Percentiles rank a stretch among this genome's conserved stretches.
Evolutionary conservation across 768 basidiomycete genomes (phyloP).

Genomic region (Clitopilus hobsonii): DNA sequence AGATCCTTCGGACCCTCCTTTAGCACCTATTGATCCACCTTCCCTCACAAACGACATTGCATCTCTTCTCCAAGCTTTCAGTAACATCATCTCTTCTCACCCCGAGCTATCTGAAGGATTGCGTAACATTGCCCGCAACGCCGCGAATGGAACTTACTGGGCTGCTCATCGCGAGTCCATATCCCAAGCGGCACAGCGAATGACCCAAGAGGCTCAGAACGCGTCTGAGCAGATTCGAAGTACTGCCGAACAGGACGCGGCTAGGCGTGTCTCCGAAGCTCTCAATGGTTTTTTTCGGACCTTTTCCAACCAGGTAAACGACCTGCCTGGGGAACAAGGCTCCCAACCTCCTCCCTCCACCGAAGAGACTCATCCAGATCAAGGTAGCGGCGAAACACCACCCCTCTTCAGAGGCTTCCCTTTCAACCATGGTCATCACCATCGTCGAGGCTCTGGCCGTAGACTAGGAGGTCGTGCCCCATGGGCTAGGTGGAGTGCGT

Average conservation of each 20-base stretch:
- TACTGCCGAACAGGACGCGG: conserved; percentile 60
- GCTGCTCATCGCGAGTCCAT: conserved; percentile 53
- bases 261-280: conserved; percentile 56
- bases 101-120: conserved; percentile 70
- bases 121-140: conserved; percentile 58
- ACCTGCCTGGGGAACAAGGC: not conserved
- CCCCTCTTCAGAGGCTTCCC: not conserved
- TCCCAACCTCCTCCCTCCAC: conserved; percentile 1
- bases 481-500: conserved; percentile 5
- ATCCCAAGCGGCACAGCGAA: conserved; percentile 50
- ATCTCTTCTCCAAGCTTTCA: conserved; percentile 50
- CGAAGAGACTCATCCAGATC: not conserved
- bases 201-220: conserved; percentile 41
- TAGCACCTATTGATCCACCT: conserved; percentile 40
- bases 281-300: conserved; percentile 54
- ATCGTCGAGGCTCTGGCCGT: not conserved
- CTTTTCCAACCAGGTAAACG: conserved; percentile 31
- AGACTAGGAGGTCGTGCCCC: too few relatives aligned
- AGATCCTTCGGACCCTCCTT: conserved; percentile 38
- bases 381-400: not conserved
- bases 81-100: conserved; percentile 52
- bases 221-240: conserved; percentile 42
- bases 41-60: conserved; percentile 66
- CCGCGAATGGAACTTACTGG: conserved; percentile 68
- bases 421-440: conserved; percentile 5